A percentile compares a stretch with the other conserved stretches of the same genome.
These are phyloP conservation scores for Paramecium bursaria DNA, from an alignment of 73 alveolate genomes.

Conservation along the genomic window DNA sequence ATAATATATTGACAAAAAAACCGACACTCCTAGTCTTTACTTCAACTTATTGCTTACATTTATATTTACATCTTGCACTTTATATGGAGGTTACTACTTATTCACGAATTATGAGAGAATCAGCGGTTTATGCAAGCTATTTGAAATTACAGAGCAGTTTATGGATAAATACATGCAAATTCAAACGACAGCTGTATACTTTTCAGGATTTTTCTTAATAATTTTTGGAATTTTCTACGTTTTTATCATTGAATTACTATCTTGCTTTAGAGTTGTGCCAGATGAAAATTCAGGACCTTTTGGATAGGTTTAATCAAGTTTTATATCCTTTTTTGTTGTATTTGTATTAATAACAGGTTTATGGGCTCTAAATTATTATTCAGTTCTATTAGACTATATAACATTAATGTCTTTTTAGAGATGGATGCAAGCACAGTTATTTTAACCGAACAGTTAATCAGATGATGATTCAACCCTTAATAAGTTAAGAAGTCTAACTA, in stretches of 20 bases:
- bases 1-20: too few relatives aligned
- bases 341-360: too few relatives aligned
- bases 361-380: too few relatives aligned
- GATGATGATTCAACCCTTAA: too few relatives aligned
- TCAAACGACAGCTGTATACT: not conserved
- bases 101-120: conserved; percentile 28
- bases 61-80: not conserved
- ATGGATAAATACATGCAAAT: not conserved
- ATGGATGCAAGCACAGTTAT: too few relatives aligned
- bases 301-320: not conserved
- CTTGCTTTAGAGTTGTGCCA: not conserved
- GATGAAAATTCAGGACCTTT: not conserved
- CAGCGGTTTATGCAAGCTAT: not conserved
- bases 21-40: not conserved
- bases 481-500: too few relatives aligned
- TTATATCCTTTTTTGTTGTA: not conserved
- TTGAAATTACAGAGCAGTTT: conserved; percentile 16
- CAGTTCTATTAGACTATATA: too few relatives aligned
- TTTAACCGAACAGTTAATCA: too few relatives aligned
- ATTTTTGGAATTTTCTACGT: not conserved
- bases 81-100: conserved; percentile 45
- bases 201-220: not conserved
- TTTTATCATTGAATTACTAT: not conserved
- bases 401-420: too few relatives aligned
- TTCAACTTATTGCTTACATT: not conserved